phyloP scores from a whole-genome alignment of 2,329 filamentous ascomycete species.

The Xylariaceae sp. region DNA sequence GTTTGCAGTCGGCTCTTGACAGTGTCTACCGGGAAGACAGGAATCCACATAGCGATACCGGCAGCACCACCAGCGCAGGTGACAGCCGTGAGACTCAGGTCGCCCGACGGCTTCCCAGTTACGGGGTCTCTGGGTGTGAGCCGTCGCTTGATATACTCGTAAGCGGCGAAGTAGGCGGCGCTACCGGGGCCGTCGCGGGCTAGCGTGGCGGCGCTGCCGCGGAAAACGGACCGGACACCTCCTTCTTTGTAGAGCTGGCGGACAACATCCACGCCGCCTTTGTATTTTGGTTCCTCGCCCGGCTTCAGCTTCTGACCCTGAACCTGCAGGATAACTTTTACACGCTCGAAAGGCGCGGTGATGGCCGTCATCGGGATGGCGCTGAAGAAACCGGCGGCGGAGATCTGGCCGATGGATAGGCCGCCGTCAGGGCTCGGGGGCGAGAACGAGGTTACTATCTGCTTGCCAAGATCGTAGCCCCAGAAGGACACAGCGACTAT shows the following conservation, averaged over 20 bases:
- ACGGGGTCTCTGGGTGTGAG: conserved; percentile 79
- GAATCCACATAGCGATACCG: conserved; percentile 98
- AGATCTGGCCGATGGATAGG: conserved; percentile 83
- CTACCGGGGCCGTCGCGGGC: conserved; percentile 90
- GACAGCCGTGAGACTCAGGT: conserved; percentile 78
- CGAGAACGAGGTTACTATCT: conserved; percentile 70
- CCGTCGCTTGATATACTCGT: conserved; percentile 88
- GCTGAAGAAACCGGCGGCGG: conserved; percentile 92
- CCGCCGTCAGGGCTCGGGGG: conserved; percentile 64
- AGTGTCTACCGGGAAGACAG: conserved; percentile 95
- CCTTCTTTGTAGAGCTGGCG: conserved; percentile 90
- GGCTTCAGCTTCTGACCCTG: conserved; percentile 84
- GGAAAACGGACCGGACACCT: conserved; percentile 87
- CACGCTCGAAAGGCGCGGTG: conserved; percentile 97
- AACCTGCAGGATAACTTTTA: conserved; percentile 97
- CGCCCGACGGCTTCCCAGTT: conserved; percentile 68
- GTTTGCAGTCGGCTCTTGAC: conserved; percentile 94
- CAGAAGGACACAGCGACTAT: conserved; percentile 69
- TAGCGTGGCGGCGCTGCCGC: conserved; percentile 84
- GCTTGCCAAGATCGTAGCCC: conserved; percentile 96
- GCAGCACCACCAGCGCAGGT: conserved; percentile 85
- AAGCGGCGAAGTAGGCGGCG: conserved; percentile 94
- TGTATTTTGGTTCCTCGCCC: conserved; percentile 90
- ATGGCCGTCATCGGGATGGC: conserved; percentile 97
- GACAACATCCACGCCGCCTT: conserved; percentile 84